Evolutionary conservation across 2,329 filamentous ascomycete species (phyloP).

Genomic region (Fusarium sororula): DNA sequence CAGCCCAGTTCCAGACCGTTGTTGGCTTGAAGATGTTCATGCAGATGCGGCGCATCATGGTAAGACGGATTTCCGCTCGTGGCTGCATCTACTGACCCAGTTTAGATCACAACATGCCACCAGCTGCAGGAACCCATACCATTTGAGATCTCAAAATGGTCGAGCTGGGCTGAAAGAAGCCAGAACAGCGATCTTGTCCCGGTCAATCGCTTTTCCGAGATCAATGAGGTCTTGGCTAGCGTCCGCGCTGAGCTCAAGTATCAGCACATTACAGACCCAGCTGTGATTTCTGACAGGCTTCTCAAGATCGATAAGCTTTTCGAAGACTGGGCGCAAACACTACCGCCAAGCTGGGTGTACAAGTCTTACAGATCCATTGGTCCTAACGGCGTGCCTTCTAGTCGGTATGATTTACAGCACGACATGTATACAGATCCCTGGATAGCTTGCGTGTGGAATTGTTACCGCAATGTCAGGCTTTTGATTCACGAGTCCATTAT

Average conservation of each 20-base stretch:
- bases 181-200: neutral
- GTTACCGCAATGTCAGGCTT: conserved; percentile 27
- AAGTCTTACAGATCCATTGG: conserved; percentile 19
- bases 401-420: conserved; percentile 10
- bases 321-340: neutral
- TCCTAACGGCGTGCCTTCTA: neutral
- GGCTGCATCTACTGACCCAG: neutral
- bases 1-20: conserved; percentile 23
- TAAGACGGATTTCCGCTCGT: neutral
- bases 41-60: conserved; percentile 33
- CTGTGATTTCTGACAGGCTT: conserved; percentile 2
- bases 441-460: conserved; percentile 36
- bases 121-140: conserved; percentile 37
- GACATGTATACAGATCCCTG: conserved; percentile 29
- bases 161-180: conserved; percentile 19
- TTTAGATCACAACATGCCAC: conserved; percentile 33
- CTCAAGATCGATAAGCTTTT: conserved; percentile 21
- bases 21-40: conserved; percentile 26
- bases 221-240: conserved; percentile 18
- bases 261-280: conserved; percentile 12
- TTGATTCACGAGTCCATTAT: conserved; percentile 35
- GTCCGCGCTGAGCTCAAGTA: conserved; percentile 23
- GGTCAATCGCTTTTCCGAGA: conserved; percentile 20
- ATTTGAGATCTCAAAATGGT: conserved; percentile 28
- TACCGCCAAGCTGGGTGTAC: conserved; percentile 16